Conservation (phyloP, 306 rosid genomes). For the Cucurbita argyrosperma region DNA sequence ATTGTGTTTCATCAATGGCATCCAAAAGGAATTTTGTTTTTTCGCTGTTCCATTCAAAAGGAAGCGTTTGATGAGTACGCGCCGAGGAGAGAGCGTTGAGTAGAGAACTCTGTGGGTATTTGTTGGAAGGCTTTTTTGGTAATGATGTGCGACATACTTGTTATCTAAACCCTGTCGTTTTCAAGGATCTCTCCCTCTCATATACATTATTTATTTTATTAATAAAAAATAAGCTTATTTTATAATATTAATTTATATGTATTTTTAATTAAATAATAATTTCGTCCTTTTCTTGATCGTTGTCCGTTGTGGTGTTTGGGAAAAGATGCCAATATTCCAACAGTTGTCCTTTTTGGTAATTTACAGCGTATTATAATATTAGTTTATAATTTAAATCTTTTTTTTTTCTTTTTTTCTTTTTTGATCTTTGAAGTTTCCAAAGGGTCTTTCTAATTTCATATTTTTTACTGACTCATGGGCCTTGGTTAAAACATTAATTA, state of each 20-base stretch:
- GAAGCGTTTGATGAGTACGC: conserved; percentile 6
- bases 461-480: too few relatives aligned
- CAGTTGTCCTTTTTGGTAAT: conserved; percentile 11
- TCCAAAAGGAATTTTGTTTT: neutral
- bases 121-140: conserved; percentile 4
- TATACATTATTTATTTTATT: neutral
- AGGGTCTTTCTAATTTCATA: neutral
- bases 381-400: neutral
- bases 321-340: conserved; percentile 61
- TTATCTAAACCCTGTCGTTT: conserved; percentile 24
- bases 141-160: conserved; percentile 16
- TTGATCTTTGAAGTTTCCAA: neutral
- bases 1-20: neutral
- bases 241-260: neutral
- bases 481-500: too few relatives aligned
- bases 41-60: conserved; percentile 8
- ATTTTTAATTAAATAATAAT: neutral
- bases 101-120: neutral
- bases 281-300: conserved; percentile 5
- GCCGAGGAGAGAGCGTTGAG: neutral
- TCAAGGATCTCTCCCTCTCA: neutral
- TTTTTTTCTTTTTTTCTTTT: neutral
- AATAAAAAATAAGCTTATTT: neutral
- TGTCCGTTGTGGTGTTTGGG: conserved; percentile 33
- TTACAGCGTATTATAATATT: neutral